Evolutionary conservation across 2,329 filamentous ascomycete species (phyloP), one percentile per base, ranked within the genome.

Genomic region (Furcasterigmium sp.): DNA sequence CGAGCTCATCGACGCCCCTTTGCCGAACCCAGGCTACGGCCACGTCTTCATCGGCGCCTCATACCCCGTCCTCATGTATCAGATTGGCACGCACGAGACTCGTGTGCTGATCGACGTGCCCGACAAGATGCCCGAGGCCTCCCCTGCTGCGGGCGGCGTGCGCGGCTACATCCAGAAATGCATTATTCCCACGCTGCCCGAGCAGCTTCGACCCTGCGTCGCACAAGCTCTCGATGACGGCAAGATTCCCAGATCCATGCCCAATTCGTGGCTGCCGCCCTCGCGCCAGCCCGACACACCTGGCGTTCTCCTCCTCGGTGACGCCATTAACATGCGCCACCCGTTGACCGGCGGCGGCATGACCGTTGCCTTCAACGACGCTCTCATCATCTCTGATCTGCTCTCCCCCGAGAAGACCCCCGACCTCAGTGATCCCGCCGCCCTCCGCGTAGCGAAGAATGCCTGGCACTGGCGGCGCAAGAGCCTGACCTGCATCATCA

Each of bases 251-350:
- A 66, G 67, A 50, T 88, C 82, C 54, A 98, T 98, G 93, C 93
- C 93, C 41, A 98, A 97, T 67, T 91, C 85, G 48, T 98, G 87
- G 75, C 79, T 98, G 3, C 91, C 93, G 5, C 81, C 93, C 0
- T 77, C 81, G 1, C 68, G 66, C 36, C 86, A 85, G 47, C 56
- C 56, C 4, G 39, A 41, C 37, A 47, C 58, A 36, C 65, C 64
- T 37, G 85, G 87, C 58, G 77, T 95, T 47, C 75, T 95, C 39
- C 72, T 98, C 28, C 76, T 97, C 8, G 93, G 93, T 46, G 93
- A 98, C 61, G 91, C 93, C 13, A 84, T 95, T 76, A 98, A 98
- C 71, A 98, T 98, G 93, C 87, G 93, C n/a, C 93, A 98, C 67
- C 93, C 93, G 2, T 76, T 98, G 11, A 98, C 93, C 0, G 93